These are phyloP conservation scores for Leccinellum rugosiceps DNA, from an alignment of 768 basidiomycete genomes.

Conservation along the genomic window DNA sequence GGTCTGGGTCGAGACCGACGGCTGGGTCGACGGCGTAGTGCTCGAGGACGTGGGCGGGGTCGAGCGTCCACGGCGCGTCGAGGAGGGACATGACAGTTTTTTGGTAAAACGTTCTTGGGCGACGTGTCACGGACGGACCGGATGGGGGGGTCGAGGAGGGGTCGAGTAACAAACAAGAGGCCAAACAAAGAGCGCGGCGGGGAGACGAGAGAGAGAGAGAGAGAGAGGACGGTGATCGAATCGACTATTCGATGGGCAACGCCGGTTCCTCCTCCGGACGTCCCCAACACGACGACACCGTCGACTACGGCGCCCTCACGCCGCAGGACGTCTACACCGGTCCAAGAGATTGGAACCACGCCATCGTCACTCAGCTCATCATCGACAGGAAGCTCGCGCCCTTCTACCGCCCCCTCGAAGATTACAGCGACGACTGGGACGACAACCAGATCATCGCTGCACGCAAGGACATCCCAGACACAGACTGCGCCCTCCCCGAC, in stretches of 20 bases:
- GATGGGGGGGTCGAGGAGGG: slow-evolving; percentile 14
- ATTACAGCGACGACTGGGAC: slow-evolving; percentile 86
- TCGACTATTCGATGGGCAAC: slow-evolving; percentile 64
- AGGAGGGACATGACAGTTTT: slow-evolving; percentile 35
- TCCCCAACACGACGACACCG: slow-evolving; percentile 73
- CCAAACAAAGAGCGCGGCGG: slow-evolving; percentile 18
- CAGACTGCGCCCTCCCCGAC: slow-evolving; percentile 44
- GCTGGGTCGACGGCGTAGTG: slow-evolving; percentile 66
- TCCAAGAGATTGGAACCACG: slow-evolving; percentile 84
- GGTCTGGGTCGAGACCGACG: slow-evolving; percentile 61
- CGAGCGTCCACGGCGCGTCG: slow-evolving; percentile 78
- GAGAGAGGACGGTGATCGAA: neutral
- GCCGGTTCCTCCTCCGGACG: slow-evolving; percentile 72
- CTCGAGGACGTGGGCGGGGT: slow-evolving; percentile 64
- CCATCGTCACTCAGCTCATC: slow-evolving; percentile 84
- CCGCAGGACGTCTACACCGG: slow-evolving; percentile 89
- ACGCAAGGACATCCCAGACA: slow-evolving; percentile 62
- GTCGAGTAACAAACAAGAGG: slow-evolving; percentile 19
- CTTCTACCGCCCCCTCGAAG: slow-evolving; percentile 94
- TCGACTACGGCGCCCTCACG: slow-evolving; percentile 76
- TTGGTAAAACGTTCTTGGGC: neutral
- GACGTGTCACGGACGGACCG: neutral
- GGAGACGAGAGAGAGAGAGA: neutral
- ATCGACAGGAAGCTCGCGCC: slow-evolving; percentile 86
- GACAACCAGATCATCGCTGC: slow-evolving; percentile 83